These are phyloP conservation scores for Populus nigra DNA, from an alignment of 345 rosid species.

Conservation along the genomic window DNA sequence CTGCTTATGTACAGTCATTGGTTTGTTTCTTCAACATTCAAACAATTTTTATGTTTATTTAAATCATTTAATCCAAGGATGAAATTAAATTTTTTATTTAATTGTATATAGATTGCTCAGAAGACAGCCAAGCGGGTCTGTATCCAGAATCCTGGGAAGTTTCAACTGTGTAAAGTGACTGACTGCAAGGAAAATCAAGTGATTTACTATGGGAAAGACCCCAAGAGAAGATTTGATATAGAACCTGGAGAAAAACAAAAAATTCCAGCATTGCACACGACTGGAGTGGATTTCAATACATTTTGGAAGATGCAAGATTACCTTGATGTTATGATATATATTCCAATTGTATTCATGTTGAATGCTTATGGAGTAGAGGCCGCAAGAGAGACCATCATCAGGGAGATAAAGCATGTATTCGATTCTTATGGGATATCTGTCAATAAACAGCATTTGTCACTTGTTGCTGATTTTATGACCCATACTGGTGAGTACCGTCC, in stretches of 20 bases:
- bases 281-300: slow-evolving; percentile 69
- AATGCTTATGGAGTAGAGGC: slow-evolving; percentile 89
- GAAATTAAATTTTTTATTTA: slow-evolving; percentile 3
- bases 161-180: slow-evolving; percentile 57
- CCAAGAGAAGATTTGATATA: slow-evolving; percentile 57
- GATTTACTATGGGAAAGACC: slow-evolving; percentile 70
- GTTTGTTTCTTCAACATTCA: not conserved
- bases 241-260: slow-evolving; percentile 48
- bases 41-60: not conserved
- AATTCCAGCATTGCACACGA: slow-evolving; percentile 63
- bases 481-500: slow-evolving; percentile 78
- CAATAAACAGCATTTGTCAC: slow-evolving; percentile 66
- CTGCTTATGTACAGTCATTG: not conserved
- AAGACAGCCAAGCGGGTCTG: slow-evolving; percentile 77
- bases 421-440: slow-evolving; percentile 76
- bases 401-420: slow-evolving; percentile 82
- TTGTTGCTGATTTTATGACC: slow-evolving; percentile 93
- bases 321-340: slow-evolving; percentile 79
- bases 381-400: slow-evolving; percentile 81
- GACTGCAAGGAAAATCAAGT: slow-evolving; percentile 69
- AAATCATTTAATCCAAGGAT: not conserved
- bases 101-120: slow-evolving; percentile 61
- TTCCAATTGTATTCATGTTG: slow-evolving; percentile 71
- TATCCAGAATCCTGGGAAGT: slow-evolving; percentile 75
- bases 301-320: slow-evolving; percentile 67